phyloP scores from a whole-genome alignment of 2,329 filamentous ascomycete species.

The Herpotrichia juniperi region DNA sequence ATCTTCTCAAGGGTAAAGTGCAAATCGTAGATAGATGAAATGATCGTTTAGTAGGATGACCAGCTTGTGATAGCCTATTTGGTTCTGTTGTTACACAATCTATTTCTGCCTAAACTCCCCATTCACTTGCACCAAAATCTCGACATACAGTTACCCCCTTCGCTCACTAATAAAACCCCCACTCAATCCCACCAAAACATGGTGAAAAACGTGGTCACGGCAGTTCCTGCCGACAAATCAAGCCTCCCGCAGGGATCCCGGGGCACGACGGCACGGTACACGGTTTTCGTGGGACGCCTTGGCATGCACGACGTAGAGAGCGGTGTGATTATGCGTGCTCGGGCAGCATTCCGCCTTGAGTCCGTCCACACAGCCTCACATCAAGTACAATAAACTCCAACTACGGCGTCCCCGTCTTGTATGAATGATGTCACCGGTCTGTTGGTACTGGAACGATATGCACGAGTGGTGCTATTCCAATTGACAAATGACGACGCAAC shows the following conservation, averaged over 20 bases:
- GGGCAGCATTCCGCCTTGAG: slow-evolving; percentile 4
- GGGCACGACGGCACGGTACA: slow-evolving; percentile 8
- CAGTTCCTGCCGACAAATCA: neutral
- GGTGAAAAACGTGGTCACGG: slow-evolving; percentile 1
- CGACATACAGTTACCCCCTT: no score
- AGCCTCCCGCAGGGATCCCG: slow-evolving; percentile 9
- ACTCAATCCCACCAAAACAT: neutral
- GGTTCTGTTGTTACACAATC: no score
- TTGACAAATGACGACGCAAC: neutral
- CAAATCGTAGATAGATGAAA: no score
- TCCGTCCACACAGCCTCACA: neutral
- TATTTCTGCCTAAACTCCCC: no score
- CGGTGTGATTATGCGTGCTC: slow-evolving; percentile 12
- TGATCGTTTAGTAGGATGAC: no score
- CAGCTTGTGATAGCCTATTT: no score
- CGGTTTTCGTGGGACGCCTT: slow-evolving; percentile 5
- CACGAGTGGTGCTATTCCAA: neutral
- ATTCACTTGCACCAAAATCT: no score
- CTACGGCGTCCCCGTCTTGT: neutral
- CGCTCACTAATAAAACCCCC: neutral
- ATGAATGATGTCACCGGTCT: neutral
- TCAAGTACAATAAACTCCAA: slow-evolving; percentile 3
- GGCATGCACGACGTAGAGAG: slow-evolving; percentile 3
- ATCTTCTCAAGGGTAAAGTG: no score
- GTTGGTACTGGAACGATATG: neutral